Base-by-base conservation (phyloP, 805 yeast genomes). In the Phaffomyces opuntiae region DNA sequence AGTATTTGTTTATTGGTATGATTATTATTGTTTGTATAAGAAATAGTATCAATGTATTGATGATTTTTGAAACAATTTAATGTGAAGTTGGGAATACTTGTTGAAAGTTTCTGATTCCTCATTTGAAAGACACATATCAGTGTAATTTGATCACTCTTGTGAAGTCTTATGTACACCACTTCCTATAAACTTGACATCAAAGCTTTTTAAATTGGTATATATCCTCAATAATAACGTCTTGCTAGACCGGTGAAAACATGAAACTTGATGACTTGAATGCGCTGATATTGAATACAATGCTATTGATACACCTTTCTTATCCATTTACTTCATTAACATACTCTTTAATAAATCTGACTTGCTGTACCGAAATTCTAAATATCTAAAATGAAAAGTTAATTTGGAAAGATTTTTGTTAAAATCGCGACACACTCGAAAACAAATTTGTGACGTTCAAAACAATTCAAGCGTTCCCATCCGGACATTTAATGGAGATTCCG, bases 341-440 rank as follows among this genome's bases (percentile, higher is more conserved):
- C 51, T 45, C 45, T 48, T 45, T 33, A 42, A 19, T 40, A 16
- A 45, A 45, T 45, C 43, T 43, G 44, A 41, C 48, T 45, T 45
- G 48, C 45, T 42, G 45, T 45, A 26, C 37, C 45, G 45, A 38
- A 38, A 45, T 36, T 29, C 31, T 29, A 29, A 29, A 29, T 29
- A 29, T 11, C 13, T 29, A 35, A 25, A 29, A 31, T 45, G 44
- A 45, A 45, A 45, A 45, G 48, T 40, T 45, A 37, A 33, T 38
- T 45, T 40, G 38, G 40, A 40, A 45, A 45, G 47, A 40, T 40
- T 45, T 45, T 45, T 37, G 38, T 32, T 14, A 40, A 36, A 26
- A 38, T 36, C 44, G 44, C 47, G 47, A 21, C 27, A n/a, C 17
- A 17, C n/a, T n/a, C 21, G n/a, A 14, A 8, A 26, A 4, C 6